Conservation (phyloP, 208 protist species). For the Acanthamoeba triangularis region DNA sequence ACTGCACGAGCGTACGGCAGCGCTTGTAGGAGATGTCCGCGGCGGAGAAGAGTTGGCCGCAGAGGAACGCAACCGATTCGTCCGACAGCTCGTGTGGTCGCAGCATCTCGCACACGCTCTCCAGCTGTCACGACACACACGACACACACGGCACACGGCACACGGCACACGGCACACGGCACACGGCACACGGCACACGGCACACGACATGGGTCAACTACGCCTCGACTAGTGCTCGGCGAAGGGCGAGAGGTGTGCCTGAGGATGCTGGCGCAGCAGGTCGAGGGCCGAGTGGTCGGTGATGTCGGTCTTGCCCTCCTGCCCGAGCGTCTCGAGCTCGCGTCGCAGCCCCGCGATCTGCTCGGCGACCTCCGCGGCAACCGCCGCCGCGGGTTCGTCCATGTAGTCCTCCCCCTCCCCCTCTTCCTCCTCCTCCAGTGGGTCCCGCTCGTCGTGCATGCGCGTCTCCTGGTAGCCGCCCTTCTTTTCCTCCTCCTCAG, state of each 20-base stretch:
- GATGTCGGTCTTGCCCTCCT: neutral
- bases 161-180: too few species aligned
- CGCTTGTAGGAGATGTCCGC: conserved; percentile 38
- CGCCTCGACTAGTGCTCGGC: too few species aligned
- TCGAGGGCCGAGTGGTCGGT: neutral
- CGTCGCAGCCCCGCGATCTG: neutral
- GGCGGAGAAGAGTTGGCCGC: neutral
- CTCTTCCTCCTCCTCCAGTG: neutral
- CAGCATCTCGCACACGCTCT: neutral
- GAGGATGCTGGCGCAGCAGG: neutral
- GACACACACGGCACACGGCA: too few species aligned
- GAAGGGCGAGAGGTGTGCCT: neutral
- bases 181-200: too few species aligned
- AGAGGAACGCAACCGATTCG: neutral
- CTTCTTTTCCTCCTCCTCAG: neutral
- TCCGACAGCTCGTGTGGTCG: neutral
- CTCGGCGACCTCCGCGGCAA: neutral
- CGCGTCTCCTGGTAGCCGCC: neutral
- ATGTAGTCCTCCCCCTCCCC: neutral
- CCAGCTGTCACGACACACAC: neutral
- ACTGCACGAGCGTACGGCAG: neutral
- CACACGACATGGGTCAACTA: too few species aligned
- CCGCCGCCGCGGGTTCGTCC: neutral
- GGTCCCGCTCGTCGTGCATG: neutral
- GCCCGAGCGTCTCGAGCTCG: neutral